Base-by-base conservation (phyloP, 306 rosid species). In the Cucumis hystrix region DNA sequence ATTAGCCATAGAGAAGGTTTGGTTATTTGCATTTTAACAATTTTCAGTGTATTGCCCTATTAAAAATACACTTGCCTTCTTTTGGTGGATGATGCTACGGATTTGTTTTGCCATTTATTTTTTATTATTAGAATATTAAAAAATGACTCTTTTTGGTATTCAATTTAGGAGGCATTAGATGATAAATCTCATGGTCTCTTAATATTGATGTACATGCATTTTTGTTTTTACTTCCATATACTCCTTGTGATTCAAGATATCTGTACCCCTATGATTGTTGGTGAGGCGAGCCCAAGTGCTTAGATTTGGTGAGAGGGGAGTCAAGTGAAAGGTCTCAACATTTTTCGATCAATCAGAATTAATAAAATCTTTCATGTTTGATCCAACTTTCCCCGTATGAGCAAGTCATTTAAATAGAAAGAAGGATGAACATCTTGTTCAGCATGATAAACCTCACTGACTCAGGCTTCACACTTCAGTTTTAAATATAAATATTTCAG, bases 1-100 rank as follows among this genome's bases (percentile, higher is more conserved):
- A 81, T 82, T 95, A 81, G 98, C 98, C 77, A 59, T 95, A 55
- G 86, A 88, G 82, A 86, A 92, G 97, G 98, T 92, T 77, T 79
- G 59, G 70, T 78, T 65, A 79, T 16, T 59, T 16, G 33, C 41
- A 59, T 77, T 82, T 37, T 77, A 47, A 74, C 59, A 39, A 23
- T 62, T 76, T 68, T 74, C 58, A 12, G 2, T 58, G 30, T 21
- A 20, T 20, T 74, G 41, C 58, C 23, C 14, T 39, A 47, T 58
- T 45, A 59, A 12, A 59, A 12, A 45, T 55, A 35, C 23, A 7
- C 72, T 64, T n/a, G 30, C 76, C 57, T 43, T 6, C 55, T 51
- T 65, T 65, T 39, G 52, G 52, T 66, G 73, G 74, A 67, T 66
- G 15, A 59, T 10, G 73, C 4, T 17, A 37, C 45, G 16, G 33